Evolutionary conservation across 331 rosid genomes (phyloP), one percentile per base, ranked within the genome.

Genomic region (Malus hybrid): DNA sequence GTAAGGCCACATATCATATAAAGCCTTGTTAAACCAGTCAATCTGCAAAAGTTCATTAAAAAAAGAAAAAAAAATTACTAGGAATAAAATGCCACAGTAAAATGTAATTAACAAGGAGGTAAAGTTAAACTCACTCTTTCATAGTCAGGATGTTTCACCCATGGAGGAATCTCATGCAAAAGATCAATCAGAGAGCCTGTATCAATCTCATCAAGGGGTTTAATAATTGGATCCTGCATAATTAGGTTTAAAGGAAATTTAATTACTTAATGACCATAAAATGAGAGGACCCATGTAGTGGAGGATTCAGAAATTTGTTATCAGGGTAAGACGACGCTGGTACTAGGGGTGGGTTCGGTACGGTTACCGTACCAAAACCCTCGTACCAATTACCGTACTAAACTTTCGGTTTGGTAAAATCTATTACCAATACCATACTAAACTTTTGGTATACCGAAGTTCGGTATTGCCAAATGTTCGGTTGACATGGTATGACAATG

Each of bases 121-220:
- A 22, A 22, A 36, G 56, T 71, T 20, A 14, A 56, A 48, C 79
- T 28, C 14, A 76, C 86, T 61, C 83, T 72, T 62, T 72, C 81
- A 53, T 19, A 75, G 55, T 83, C 83, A 50, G 86, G 83, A 57
- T 79, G 72, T 57, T 79, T 83, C 72, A 79, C 71, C 86, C 86
- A 79, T 7, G 67, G 65, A 6, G 81, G 81, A 66, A 83, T 77
- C 75, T 83, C 76, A 12, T 62, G 77, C 74, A 79, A 65, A 63
- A 83, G 34, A 57, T 66, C 73, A 71, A 71, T 16, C 26, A 83
- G 63, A 5, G 75, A 71, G 36, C 56, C 63, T 29, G 72, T 18
- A 34, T 78, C 86, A 53, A 52, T 42, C 56, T 82, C 83, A 26
- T 30, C 14, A 18, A 78, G 53, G 9, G 74, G 50, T 33, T 63